Evolutionary conservation across 495 filamentous ascomycete species (phyloP).

Genomic region (Annulohypoxylon nitens): DNA sequence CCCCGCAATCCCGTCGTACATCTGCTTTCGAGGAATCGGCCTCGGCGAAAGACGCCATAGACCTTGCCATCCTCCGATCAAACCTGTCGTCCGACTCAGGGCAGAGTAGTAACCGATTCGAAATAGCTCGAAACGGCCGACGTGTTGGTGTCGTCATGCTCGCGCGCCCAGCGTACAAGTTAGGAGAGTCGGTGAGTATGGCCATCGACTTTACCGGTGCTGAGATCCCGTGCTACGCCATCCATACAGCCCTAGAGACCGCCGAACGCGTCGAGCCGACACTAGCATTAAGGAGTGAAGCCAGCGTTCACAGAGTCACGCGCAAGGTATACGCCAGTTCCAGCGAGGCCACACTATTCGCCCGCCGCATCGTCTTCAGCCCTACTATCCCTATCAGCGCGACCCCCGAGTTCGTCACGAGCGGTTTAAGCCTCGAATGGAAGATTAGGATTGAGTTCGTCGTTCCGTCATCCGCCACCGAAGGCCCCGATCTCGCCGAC

Average conservation of each 20-base stretch:
- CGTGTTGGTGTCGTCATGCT: slow-evolving; percentile 90
- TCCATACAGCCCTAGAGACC: slow-evolving; percentile 81
- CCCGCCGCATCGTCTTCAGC: slow-evolving; percentile 80
- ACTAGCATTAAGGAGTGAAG: slow-evolving; percentile 84
- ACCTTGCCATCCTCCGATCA: slow-evolving; percentile 85
- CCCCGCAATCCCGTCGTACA: slow-evolving; percentile 66
- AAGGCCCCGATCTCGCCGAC: slow-evolving; percentile 27
- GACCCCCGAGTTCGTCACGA: slow-evolving; percentile 91
- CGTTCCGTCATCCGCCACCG: slow-evolving; percentile 61
- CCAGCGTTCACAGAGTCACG: slow-evolving; percentile 87
- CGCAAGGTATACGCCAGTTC: slow-evolving; percentile 80
- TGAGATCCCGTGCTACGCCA: slow-evolving; percentile 81
- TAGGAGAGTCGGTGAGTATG: slow-evolving; percentile 87
- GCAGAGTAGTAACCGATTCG: slow-evolving; percentile 86
- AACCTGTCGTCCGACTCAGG: slow-evolving; percentile 71
- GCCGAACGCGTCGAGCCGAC: slow-evolving; percentile 81
- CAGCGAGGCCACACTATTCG: slow-evolving; percentile 84
- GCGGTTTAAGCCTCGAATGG: slow-evolving; percentile 87
- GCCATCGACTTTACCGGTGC: slow-evolving; percentile 83
- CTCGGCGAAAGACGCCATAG: slow-evolving; percentile 86
- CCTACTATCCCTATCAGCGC: slow-evolving; percentile 83
- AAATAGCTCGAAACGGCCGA: slow-evolving; percentile 88
- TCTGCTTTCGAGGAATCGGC: slow-evolving; percentile 62
- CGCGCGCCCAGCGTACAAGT: slow-evolving; percentile 88
- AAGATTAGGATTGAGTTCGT: slow-evolving; percentile 90